Base-by-base conservation (phyloP, 1,284 basidiomycete genomes). In the Cryptococcus sp. region DNA sequence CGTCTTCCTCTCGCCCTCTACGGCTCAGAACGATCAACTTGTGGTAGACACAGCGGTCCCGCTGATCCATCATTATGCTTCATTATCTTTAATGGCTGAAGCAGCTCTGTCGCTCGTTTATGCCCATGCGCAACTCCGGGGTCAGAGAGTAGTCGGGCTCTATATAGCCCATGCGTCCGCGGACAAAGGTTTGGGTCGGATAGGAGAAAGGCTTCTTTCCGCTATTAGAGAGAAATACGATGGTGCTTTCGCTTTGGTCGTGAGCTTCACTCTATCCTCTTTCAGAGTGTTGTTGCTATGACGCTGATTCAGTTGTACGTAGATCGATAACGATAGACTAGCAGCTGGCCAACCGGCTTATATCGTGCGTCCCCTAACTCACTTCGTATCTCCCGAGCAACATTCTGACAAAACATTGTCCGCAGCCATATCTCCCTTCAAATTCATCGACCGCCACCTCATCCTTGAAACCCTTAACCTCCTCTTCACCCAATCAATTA, bases 1-100 rank as follows among this genome's bases (percentile, higher is more conserved):
- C n/a, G 61, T 80, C 26, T 73, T 81, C 52, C 67, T 80, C 50
- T 48, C 59, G 7, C 45, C 57, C 23, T 37, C 50, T 0, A 44
- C 26, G 10, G 19, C 37, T 19, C 20, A 44, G n/a, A 6, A 44
- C 8, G 15, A 22, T 2, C 34, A 52, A 17, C 44, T 54, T 7
- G 58, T 59, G 11, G 61, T 77, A 46, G 55, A 59, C 11, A 67
- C 76, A 43, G 73, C 73, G 15, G 55, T 80, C 44, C 80, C 80
- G 6, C 64, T 80, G 8, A 58, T 79, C 54, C 80, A 81, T 61
- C 66, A 72, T 46, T 75, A 77, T 63, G 72, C 74, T 0, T 64
- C 68, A 8, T 62, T 81, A 17, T 69, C 70, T 3, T 68, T 72
- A 1, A 70, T 74, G 49, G 69, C 73, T 46, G 78, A 80, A 55